Evolutionary conservation across 2,329 filamentous ascomycete genomes (phyloP), one percentile per base, ranked within the genome.

Genomic region (Cryphonectria naterciae): DNA sequence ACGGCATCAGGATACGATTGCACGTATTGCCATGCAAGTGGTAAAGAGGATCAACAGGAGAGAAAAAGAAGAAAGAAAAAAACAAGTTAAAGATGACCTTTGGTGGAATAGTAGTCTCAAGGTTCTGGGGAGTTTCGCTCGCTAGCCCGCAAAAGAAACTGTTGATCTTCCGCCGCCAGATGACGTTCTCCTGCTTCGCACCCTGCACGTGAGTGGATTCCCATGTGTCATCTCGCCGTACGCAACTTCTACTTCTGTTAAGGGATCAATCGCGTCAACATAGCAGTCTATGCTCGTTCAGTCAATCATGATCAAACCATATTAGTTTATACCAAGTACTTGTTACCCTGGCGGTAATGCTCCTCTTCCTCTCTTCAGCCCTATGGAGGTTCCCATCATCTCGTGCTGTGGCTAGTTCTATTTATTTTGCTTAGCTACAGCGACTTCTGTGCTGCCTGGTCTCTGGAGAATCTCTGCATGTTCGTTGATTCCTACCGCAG

Each of bases 101-200:
- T 10, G 60, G 69, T 52, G 62, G 56, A 70, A 68, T 69, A 56
- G 71, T 67, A 58, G 67, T 68, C 69, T 74, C 68, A 54, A 65
- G 67, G 69, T 71, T 65, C 65, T 52, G 67, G n/a, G 56, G 63
- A 68, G 49, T 68, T 67, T 65, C 43, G 63, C 72, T 74, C 68
- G 67, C 72, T 70, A 73, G 72, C 65, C 67, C 69, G 62, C 43
- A 69, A 71, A 72, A 71, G 70, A 68, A 74, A 72, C 62, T 67
- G 69, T 70, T 70, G 64, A 74, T 73, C 65, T 67, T 68, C 72
- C 43, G 84, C 66, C 49, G 68, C 69, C 71, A 67, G 49, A 62
- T 69, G 66, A 73, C 66, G 71, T 67, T 58, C 39, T 35, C 35
- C 25, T 46, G 32, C 43, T 37, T 39, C 49, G 41, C 13, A 32